A percentile compares a stretch with the other conserved stretches of the same genome.
Conservation (phyloP, 108 stramenopile genomes). For the Schizochytrium sp. region DNA sequence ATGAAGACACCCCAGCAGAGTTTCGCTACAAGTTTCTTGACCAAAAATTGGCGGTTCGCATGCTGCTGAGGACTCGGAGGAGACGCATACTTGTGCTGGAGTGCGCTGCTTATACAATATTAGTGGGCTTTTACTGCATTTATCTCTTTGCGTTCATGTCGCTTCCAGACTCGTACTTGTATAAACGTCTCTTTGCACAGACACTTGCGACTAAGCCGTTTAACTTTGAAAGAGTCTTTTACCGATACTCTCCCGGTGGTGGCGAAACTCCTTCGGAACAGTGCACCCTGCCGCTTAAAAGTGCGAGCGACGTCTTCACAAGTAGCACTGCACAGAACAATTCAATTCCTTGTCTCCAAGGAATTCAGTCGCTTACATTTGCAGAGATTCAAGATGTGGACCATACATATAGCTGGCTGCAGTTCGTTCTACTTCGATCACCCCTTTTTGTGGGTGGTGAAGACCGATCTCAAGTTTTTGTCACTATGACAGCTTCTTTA, state of each 20-base stretch:
- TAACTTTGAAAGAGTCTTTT: neutral
- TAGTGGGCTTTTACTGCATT: slow-evolving; percentile 15
- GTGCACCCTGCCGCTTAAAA: neutral
- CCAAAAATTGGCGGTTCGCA: slow-evolving; percentile 28
- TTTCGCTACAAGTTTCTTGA: slow-evolving; percentile 36
- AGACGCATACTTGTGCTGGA: neutral
- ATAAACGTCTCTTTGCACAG: neutral
- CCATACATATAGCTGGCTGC: slow-evolving; percentile 29
- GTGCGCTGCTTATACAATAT: neutral
- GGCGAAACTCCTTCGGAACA: neutral
- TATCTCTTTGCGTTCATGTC: neutral
- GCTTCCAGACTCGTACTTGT: neutral
- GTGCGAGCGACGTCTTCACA: neutral
- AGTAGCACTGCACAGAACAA: neutral
- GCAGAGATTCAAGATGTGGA: neutral
- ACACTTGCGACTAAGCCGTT: neutral
- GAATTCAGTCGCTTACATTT: neutral
- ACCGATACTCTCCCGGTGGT: neutral
- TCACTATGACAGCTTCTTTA: neutral
- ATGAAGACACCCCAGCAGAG: neutral
- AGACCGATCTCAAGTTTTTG: no score
- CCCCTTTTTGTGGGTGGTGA: neutral
- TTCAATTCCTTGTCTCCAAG: neutral
- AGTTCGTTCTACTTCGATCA: neutral
- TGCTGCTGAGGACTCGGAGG: neutral